Percentiles rank a stretch among this genome's conserved stretches.
These are phyloP conservation scores for Cyclocybe aegerita DNA, from an alignment of 768 basidiomycete genomes.

Conservation along the genomic window DNA sequence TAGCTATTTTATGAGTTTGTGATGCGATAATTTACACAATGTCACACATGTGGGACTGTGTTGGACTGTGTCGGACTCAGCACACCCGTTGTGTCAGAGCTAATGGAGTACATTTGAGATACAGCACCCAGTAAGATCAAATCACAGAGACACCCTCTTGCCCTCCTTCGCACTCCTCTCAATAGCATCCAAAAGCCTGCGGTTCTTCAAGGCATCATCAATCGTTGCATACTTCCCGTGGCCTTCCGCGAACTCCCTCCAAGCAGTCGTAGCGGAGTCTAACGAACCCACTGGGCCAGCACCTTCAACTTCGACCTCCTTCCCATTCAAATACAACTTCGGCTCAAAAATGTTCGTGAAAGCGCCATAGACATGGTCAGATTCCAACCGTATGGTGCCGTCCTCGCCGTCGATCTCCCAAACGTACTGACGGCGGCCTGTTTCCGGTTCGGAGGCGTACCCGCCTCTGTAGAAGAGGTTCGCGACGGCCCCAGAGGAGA, in stretches of 20 bases:
- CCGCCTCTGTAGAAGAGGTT: slow-evolving; percentile 3
- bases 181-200: slow-evolving; percentile 14
- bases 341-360: slow-evolving; percentile 4
- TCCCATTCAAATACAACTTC: slow-evolving; percentile 16
- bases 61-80: too few species aligned
- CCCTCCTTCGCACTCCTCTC: slow-evolving; percentile 7
- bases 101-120: too few species aligned
- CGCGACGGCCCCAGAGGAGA: slow-evolving; percentile 3
- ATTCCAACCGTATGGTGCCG: slow-evolving; percentile 13
- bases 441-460: slow-evolving; percentile 1
- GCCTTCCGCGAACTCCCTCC: slow-evolving; percentile 15
- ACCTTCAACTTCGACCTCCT: slow-evolving; percentile 11
- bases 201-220: slow-evolving; percentile 20
- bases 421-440: slow-evolving; percentile 5
- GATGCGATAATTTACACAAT: too few species aligned
- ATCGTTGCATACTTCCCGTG: slow-evolving; percentile 14
- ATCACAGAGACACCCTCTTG: too few species aligned
- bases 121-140: too few species aligned
- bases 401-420: slow-evolving; percentile 17
- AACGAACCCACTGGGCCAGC: neutral
- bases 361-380: neutral
- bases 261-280: neutral
- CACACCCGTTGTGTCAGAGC: too few species aligned
- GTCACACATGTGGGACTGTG: too few species aligned
- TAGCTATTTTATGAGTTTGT: too few species aligned